Conservation (phyloP, 2,329 filamentous ascomycete genomes). For the Ophiostoma pallidulum region DNA sequence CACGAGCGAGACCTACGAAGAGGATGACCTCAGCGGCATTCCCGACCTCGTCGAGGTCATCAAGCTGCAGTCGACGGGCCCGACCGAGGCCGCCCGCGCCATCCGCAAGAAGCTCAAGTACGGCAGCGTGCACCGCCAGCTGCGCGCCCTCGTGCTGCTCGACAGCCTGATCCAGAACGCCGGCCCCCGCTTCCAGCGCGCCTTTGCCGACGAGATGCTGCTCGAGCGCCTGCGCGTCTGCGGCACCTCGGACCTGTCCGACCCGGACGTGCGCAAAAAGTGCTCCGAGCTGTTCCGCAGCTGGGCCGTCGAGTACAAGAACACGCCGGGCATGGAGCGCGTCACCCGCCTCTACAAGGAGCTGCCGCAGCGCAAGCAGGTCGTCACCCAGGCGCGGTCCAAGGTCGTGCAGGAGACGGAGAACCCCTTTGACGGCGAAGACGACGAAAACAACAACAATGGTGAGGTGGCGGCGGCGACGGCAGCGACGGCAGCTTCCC, state of each 20-base stretch:
- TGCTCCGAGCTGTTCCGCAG: slow-evolving; percentile 77
- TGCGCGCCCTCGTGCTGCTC: slow-evolving; percentile 78
- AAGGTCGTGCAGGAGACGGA: slow-evolving; percentile 77
- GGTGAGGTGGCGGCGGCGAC: too few relatives aligned
- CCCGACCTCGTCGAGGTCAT: slow-evolving; percentile 92
- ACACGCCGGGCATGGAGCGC: slow-evolving; percentile 66
- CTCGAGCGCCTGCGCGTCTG: slow-evolving; percentile 85
- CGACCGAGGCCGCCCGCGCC: slow-evolving; percentile 80
- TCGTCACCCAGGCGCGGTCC: slow-evolving; percentile 66
- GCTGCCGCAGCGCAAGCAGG: slow-evolving; percentile 58
- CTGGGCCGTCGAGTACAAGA: slow-evolving; percentile 78
- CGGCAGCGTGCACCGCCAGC: slow-evolving; percentile 84
- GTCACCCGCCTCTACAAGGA: slow-evolving; percentile 72
- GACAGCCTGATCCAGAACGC: slow-evolving; percentile 95
- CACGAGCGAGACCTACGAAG: slow-evolving; percentile 80
- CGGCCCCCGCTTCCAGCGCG: slow-evolving; percentile 73
- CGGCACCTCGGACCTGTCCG: slow-evolving; percentile 74
- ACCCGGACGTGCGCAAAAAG: slow-evolving; percentile 78
- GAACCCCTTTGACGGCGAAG: slow-evolving; percentile 59
- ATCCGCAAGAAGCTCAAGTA: slow-evolving; percentile 99
- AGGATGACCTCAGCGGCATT: slow-evolving; percentile 85
- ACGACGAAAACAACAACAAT: too few relatives aligned
- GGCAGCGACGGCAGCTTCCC: slow-evolving; percentile 27
- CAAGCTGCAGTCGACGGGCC: slow-evolving; percentile 76
- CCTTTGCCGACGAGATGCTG: slow-evolving; percentile 82